Conservation (phyloP, 306 rosid genomes). For the Hippophae gyantsensis region DNA sequence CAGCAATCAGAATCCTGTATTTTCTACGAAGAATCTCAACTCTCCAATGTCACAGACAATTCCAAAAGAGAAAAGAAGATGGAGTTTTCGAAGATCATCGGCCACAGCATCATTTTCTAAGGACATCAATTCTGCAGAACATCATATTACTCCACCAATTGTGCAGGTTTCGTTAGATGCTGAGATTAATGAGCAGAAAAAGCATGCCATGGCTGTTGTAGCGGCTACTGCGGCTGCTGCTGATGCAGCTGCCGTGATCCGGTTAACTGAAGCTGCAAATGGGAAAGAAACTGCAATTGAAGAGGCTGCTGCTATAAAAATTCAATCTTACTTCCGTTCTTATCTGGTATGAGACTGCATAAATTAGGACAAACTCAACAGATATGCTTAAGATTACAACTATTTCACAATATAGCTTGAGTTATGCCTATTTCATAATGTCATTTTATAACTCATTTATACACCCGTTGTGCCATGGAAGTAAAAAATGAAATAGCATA, state of each 20-base stretch:
- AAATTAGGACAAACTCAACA: too few relatives aligned
- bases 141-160: slow-evolving; percentile 23
- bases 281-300: slow-evolving; percentile 24
- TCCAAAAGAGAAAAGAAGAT: slow-evolving; percentile 71
- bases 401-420: too few relatives aligned
- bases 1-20: slow-evolving; percentile 24
- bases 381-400: too few relatives aligned
- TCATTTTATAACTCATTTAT: too few relatives aligned
- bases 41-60: slow-evolving; percentile 31
- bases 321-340: too few relatives aligned
- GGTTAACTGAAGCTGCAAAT: slow-evolving; percentile 34
- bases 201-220: slow-evolving; percentile 62
- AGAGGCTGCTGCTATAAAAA: slow-evolving; percentile 42
- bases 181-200: slow-evolving; percentile 41
- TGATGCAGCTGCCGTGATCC: slow-evolving; percentile 52
- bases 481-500: too few relatives aligned
- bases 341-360: too few relatives aligned
- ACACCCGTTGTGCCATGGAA: too few relatives aligned
- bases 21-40: slow-evolving; percentile 29
- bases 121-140: slow-evolving; percentile 32
- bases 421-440: too few relatives aligned
- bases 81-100: slow-evolving; percentile 88
- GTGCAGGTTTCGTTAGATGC: slow-evolving; percentile 24
- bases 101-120: slow-evolving; percentile 40
- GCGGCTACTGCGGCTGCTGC: slow-evolving; percentile 51